Evolutionary conservation across 192 early-diverging fungal genomes (phyloP), one percentile per base, ranked within the genome.

Genomic region (Gamsiella multidivaricata): DNA sequence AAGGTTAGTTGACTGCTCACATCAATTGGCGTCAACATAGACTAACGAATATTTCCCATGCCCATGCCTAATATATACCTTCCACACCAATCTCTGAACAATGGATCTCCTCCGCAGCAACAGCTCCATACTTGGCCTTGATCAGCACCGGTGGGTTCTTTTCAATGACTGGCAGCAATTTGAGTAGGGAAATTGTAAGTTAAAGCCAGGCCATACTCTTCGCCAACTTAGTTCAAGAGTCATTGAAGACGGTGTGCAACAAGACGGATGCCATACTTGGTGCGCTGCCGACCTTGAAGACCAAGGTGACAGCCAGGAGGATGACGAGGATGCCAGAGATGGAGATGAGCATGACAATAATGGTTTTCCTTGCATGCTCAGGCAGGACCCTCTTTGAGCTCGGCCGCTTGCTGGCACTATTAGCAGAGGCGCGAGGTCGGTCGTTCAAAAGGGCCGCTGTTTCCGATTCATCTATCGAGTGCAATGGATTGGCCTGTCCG

Each of bases 1-100:
- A 45, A n/a, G n/a, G n/a, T n/a, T n/a, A n/a, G n/a, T n/a, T n/a
- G n/a, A n/a, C n/a, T n/a, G n/a, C 18, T 29, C 45, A 50, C 32
- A 61, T 23, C 51, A 43, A 53, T 61, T 49, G 20, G 42, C 45
- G 18, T 26, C 51, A 31, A 5, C 32, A 32, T n/a, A n/a, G n/a
- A n/a, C n/a, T n/a, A n/a, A n/a, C n/a, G n/a, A n/a, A n/a, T n/a
- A n/a, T n/a, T n/a, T n/a, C n/a, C n/a, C n/a, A n/a, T n/a, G n/a
- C n/a, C n/a, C n/a, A n/a, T n/a, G n/a, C n/a, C n/a, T n/a, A n/a
- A n/a, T n/a, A n/a, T n/a, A 57, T 75, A 88, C 87, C 78, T 32
- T 90, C 84, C 25, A 87, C 83, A 41, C 92, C 92, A 49, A 90
- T 87, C 39, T 82, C 67, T 10, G 92, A 94, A 78, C 92, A 94